These are phyloP conservation scores for Heliamphora exappendiculata DNA, from an alignment of 148 eudicot species.

Conservation along the genomic window DNA sequence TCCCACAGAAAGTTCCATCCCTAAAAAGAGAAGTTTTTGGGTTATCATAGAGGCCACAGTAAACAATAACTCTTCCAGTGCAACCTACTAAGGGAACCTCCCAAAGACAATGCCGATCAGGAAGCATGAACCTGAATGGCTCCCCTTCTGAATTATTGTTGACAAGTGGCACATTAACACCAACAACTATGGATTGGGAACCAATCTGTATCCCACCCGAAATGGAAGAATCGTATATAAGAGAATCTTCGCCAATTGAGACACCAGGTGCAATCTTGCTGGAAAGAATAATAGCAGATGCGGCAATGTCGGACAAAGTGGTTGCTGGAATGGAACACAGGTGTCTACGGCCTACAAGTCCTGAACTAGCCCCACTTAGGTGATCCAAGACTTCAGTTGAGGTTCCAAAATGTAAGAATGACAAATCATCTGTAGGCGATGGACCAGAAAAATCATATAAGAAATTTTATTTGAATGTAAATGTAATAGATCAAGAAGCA, in stretches of 20 bases:
- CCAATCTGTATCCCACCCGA: constrained; percentile 77
- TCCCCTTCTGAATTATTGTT: constrained; percentile 19
- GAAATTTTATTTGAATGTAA: not conserved
- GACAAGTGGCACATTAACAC: constrained; percentile 54
- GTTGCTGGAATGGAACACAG: constrained; percentile 94
- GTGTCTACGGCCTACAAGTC: constrained; percentile 87
- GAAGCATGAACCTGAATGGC: constrained; percentile 68
- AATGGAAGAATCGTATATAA: constrained; percentile 83
- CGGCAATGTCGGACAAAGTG: constrained; percentile 83
- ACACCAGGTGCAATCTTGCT: constrained; percentile 74
- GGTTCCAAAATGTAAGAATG: constrained; percentile 91
- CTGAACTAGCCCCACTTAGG: constrained; percentile 59
- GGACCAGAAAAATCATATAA: constrained; percentile 4
- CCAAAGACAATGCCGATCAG: constrained; percentile 98
- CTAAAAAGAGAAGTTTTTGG: constrained; percentile 57
- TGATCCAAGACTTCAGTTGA: constrained; percentile 97
- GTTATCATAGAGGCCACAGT: constrained; percentile 97
- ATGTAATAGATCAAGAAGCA: not conserved
- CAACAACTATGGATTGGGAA: constrained; percentile 74
- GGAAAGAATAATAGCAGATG: constrained; percentile 83
- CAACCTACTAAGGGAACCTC: constrained; percentile 87
- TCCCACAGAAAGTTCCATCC: constrained; percentile 93
- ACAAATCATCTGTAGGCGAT: constrained; percentile 62
- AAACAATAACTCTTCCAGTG: constrained; percentile 63
- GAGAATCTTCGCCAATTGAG: constrained; percentile 93